phyloP scores from a whole-genome alignment of 495 filamentous ascomycete species.

The Aspergillus indologenus region DNA sequence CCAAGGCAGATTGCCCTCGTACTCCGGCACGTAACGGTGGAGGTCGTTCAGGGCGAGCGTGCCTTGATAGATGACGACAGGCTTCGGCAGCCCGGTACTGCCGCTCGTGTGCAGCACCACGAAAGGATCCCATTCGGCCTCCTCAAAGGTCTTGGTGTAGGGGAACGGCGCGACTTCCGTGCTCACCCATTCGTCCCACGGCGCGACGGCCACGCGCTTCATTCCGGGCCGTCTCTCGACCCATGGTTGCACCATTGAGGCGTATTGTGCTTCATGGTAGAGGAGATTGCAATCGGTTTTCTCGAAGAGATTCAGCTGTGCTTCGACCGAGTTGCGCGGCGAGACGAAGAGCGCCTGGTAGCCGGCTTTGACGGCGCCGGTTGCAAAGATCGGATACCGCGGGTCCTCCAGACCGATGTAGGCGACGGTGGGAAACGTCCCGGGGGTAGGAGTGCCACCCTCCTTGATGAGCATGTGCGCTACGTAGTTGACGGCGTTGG shows the following conservation, averaged over 20 bases:
- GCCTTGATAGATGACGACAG: slow-evolving; percentile 32
- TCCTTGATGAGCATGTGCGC: slow-evolving; percentile 37
- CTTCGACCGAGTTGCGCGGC: slow-evolving; percentile 37
- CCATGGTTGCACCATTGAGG: slow-evolving; percentile 20
- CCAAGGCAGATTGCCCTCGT: slow-evolving; percentile 14
- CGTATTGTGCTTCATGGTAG: slow-evolving; percentile 16
- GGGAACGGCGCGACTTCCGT: slow-evolving; percentile 20
- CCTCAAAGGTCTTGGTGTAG: slow-evolving; percentile 30
- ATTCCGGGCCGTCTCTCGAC: slow-evolving; percentile 17
- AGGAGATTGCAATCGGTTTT: slow-evolving; percentile 33
- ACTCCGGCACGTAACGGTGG: slow-evolving; percentile 16
- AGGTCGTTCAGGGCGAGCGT: slow-evolving; percentile 16
- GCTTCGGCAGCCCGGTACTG: slow-evolving; percentile 45
- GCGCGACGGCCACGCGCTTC: slow-evolving; percentile 16
- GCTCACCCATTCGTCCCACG: slow-evolving; percentile 19
- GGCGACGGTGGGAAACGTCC: slow-evolving; percentile 28
- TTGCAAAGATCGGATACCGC: slow-evolving; percentile 34
- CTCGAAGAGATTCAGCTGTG: slow-evolving; percentile 35
- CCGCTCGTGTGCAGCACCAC: slow-evolving; percentile 44
- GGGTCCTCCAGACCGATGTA: slow-evolving; percentile 40
- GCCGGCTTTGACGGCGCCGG: slow-evolving; percentile 34
- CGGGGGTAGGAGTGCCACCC: slow-evolving; percentile 21
- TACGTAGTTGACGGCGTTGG: slow-evolving; percentile 40
- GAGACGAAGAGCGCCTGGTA: slow-evolving; percentile 34
- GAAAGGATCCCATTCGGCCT: slow-evolving; percentile 27